phyloP scores from a whole-genome alignment of 768 basidiomycete species.

The Leccinum sublutescens region DNA sequence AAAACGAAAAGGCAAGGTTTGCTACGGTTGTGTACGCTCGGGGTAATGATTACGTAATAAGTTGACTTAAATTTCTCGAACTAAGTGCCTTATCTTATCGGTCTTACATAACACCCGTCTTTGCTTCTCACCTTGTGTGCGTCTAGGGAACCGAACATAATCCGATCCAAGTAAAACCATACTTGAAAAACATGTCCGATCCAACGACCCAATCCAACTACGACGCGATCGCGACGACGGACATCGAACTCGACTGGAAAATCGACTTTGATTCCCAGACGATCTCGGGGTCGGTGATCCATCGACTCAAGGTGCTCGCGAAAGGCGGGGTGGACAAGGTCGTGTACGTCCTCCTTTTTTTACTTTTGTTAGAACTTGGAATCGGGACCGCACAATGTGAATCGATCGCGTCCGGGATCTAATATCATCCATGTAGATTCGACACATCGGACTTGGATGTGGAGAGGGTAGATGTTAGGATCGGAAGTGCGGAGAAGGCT shows the following conservation, averaged over 20 bases:
- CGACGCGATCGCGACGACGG: constrained; percentile 57
- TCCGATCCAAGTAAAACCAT: no score
- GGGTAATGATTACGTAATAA: no score
- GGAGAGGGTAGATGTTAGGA: constrained; percentile 42
- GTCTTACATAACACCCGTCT: no score
- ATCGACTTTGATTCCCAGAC: constrained; percentile 67
- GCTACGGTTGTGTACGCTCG: no score
- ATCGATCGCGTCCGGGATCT: no score
- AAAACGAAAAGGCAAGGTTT: no score
- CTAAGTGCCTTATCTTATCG: no score
- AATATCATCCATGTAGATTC: constrained; percentile 42
- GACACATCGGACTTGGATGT: constrained; percentile 76
- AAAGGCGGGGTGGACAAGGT: constrained; percentile 52
- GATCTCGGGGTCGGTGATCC: constrained; percentile 63
- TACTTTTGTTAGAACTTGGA: no score
- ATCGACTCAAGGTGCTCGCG: constrained; percentile 53
- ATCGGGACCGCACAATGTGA: neutral
- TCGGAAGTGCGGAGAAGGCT: constrained; percentile 36
- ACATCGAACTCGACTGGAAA: constrained; percentile 74
- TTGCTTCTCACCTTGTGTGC: no score
- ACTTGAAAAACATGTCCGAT: constrained; percentile 37
- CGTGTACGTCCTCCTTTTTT: constrained; percentile 44
- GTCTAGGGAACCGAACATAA: no score
- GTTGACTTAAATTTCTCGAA: no score
- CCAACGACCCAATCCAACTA: constrained; percentile 85